A percentile compares a stretch with the other conserved stretches of the same genome.
Conservation (phyloP, 1,284 basidiomycete genomes). For the Mycena citricolor region DNA sequence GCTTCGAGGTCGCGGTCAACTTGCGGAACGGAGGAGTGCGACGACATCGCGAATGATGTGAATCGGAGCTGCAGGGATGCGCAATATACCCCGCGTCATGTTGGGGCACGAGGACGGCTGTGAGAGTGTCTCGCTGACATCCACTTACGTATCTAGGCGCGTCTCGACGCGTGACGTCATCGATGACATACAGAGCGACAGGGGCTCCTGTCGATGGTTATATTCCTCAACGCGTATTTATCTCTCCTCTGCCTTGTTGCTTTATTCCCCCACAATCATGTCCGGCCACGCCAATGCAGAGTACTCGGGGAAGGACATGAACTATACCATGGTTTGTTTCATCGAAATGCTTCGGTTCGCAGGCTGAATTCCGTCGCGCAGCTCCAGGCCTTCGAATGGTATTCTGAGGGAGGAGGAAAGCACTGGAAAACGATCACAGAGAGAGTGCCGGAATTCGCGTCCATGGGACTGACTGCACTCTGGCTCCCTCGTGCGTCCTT, state of each 20-base stretch:
- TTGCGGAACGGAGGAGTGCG: too few relatives aligned
- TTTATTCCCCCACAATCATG: conserved; percentile 18
- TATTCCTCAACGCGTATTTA: not conserved
- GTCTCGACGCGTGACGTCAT: conserved; percentile 16
- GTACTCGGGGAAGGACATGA: conserved; percentile 23
- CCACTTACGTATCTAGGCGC: too few relatives aligned
- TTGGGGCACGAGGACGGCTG: too few relatives aligned
- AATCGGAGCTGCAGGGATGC: too few relatives aligned
- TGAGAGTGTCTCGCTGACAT: too few relatives aligned
- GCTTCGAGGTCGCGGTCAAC: too few relatives aligned
- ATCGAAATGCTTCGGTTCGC: not conserved
- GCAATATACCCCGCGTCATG: too few relatives aligned
- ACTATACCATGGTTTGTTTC: conserved; percentile 25
- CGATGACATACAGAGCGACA: too few relatives aligned
- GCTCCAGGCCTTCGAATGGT: conserved; percentile 41
- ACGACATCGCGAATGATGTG: too few relatives aligned
- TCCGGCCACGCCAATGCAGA: conserved; percentile 24
- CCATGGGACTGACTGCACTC: conserved; percentile 80
- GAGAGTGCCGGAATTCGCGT: conserved; percentile 68
- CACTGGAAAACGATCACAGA: conserved; percentile 78
- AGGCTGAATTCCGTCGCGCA: conserved; percentile 2
- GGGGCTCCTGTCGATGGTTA: not conserved
- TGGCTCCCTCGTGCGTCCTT: conserved; percentile 76
- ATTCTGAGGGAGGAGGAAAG: conserved; percentile 39
- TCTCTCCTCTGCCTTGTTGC: not conserved